Evolutionary conservation across 352 stramenopile species (phyloP).

Genomic region (Phytopythium cucurbitacearum): DNA sequence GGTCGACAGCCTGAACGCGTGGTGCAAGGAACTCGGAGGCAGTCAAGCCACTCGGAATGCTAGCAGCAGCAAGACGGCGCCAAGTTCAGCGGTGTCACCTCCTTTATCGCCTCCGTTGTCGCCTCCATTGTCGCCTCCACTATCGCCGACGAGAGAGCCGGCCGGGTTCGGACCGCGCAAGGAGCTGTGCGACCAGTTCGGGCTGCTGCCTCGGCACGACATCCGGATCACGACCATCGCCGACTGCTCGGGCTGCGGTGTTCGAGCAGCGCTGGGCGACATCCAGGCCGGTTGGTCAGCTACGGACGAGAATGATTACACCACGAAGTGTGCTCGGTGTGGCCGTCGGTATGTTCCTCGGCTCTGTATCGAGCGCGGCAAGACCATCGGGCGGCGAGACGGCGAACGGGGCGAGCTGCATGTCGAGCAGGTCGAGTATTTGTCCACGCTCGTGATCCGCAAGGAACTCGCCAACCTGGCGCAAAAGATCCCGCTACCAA

Average conservation of each 20-base stretch:
- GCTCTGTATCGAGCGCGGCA: slow-evolving; percentile 30
- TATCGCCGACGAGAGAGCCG: too few relatives aligned
- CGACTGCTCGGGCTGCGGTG: slow-evolving; percentile 29
- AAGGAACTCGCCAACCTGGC: slow-evolving; percentile 38
- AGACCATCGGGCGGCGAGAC: slow-evolving; percentile 22
- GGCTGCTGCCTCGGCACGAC: slow-evolving; percentile 22
- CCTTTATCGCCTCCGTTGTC: too few relatives aligned
- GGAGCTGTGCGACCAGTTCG: slow-evolving; percentile 50
- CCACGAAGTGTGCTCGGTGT: slow-evolving; percentile 27
- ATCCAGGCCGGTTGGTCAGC: slow-evolving; percentile 28
- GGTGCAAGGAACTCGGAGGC: slow-evolving; percentile 1
- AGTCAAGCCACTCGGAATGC: background rate
- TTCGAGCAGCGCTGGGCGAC: slow-evolving; percentile 23
- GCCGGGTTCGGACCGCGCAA: slow-evolving; percentile 9
- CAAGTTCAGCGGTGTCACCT: too few relatives aligned
- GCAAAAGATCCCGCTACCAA: slow-evolving; percentile 29
- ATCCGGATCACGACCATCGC: slow-evolving; percentile 37
- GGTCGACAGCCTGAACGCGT: slow-evolving; percentile 11
- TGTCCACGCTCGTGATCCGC: slow-evolving; percentile 38
- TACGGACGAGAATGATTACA: slow-evolving; percentile 37
- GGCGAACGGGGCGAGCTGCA: background rate
- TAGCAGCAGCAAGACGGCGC: background rate
- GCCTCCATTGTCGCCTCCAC: too few relatives aligned
- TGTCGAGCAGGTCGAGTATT: slow-evolving; percentile 38
- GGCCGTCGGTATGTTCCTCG: slow-evolving; percentile 26